Base-by-base conservation (phyloP, 1,284 basidiomycete genomes). In the Mycosarcoma mackinlayi region DNA sequence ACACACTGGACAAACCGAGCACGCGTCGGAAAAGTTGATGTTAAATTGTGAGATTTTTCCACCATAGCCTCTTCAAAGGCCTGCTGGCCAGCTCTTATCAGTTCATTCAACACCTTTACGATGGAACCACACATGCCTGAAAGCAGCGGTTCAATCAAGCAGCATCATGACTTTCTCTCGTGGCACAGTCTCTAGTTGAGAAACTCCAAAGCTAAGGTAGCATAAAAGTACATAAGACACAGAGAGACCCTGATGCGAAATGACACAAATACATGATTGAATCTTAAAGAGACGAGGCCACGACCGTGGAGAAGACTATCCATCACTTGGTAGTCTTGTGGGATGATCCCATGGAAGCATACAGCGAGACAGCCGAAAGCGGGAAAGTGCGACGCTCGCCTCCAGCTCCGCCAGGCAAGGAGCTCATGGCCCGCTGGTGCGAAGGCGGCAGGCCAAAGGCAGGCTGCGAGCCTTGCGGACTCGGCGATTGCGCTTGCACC, bases 301-400 rank as follows among this genome's bases (percentile, higher is more conserved):
- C n/a, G n/a, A n/a, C n/a, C 11, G 16, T 11, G 21, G 14, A 16
- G 18, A 11, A 7, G 8, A 16, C 45, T 34, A 7, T 19, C 27
- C 21, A 11, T 63, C 51, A 65, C 37, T 65, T 65, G 39, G 49
- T 51, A 13, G 31, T 53, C 24, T 58, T 50, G 40, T 31, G 24
- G 65, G 41, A 38, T 61, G 65, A 40, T 57, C 52, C 47, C 7
- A 61, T 64, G 9, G 67, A 64, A 13, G 67, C 67, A 23, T 70
- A 70, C 6, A 70, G 56, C 18, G 67, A 70, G 21, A 70, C 64
- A 24, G 67, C 67, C 8, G 67, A 59, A 8, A 70, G 37, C 4
- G 61, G 61, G 37, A 70, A 64, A 28, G 51, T 55, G 24, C 67
- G 51, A 13, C 67, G 60, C 27, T 70, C 60, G 24, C 61, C 61